A percentile compares a stretch with the other conserved stretches of the same genome.
Conservation (phyloP, 352 stramenopile genomes). For the Globisporangium spiculum region DNA sequence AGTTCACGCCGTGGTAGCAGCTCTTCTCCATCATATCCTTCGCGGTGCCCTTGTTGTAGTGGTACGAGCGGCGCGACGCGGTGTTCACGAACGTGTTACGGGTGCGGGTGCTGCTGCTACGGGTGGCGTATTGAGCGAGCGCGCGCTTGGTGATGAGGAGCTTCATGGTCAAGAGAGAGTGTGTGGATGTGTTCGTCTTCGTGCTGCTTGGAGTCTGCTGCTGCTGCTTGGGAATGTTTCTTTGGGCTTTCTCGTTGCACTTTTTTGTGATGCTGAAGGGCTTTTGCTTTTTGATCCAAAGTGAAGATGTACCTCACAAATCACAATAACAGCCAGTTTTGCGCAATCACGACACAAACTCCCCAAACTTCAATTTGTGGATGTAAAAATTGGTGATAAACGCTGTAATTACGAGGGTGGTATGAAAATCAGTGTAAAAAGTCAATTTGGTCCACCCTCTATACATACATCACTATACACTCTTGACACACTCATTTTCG, state of each 20-base stretch:
- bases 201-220: background rate
- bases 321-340: background rate
- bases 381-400: background rate
- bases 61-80: slow-evolving; percentile 24
- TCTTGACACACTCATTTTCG: no score
- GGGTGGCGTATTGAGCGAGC: background rate
- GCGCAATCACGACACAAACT: background rate
- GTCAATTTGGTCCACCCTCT: no score
- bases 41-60: slow-evolving; percentile 83
- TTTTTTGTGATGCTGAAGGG: slow-evolving; percentile 3
- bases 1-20: slow-evolving; percentile 95
- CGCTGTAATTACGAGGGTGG: background rate
- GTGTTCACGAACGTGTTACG: background rate
- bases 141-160: background rate
- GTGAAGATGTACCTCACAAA: background rate
- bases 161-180: background rate
- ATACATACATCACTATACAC: no score
- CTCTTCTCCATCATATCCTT: slow-evolving; percentile 91
- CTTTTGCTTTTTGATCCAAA: background rate
- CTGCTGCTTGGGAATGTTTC: background rate
- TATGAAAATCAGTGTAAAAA: background rate
- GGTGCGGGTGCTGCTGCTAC: background rate
- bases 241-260: background rate
- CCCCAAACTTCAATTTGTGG: background rate
- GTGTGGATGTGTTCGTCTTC: background rate